These are phyloP conservation scores for Calonectria naviculata DNA, from an alignment of 2,329 filamentous ascomycete species.

Conservation along the genomic window DNA sequence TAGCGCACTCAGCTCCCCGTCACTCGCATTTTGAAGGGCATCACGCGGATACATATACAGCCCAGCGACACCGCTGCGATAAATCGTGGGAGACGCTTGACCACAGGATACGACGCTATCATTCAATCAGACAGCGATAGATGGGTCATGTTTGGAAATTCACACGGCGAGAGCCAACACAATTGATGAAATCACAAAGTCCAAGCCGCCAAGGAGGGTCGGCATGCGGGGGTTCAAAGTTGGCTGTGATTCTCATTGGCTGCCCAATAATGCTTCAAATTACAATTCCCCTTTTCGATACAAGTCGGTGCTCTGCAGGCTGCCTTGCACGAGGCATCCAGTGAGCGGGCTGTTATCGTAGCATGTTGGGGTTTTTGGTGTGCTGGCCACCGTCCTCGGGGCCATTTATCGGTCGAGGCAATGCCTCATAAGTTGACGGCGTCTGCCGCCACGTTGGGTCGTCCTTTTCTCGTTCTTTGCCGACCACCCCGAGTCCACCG, in stretches of 20 bases:
- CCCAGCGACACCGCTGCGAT: not conserved
- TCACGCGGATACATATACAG: not conserved
- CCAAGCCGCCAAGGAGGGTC: not conserved
- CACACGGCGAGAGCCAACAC: not conserved
- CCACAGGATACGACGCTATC: not conserved
- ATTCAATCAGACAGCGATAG: not conserved
- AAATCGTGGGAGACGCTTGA: not conserved
- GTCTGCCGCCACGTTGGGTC: not conserved
- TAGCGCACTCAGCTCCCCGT: not conserved
- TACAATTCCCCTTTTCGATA: conserved; percentile 17
- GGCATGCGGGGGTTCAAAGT: not conserved
- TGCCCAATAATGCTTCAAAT: conserved; percentile 7
- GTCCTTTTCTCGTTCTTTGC: not conserved
- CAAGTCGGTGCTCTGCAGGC: not conserved
- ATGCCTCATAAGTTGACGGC: not conserved
- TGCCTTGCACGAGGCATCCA: conserved; percentile 13
- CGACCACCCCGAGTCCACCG: not conserved
- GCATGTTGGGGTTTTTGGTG: not conserved
- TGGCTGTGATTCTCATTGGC: conserved; percentile 11
- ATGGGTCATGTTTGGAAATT: conserved; percentile 5
- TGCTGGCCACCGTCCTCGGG: not conserved
- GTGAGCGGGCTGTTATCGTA: not conserved
- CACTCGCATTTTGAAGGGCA: conserved; percentile 14
- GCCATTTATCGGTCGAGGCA: not conserved
- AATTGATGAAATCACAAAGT: conserved; percentile 10